Base-by-base conservation (phyloP, 2,329 filamentous ascomycete genomes). In the Neophaeococcomyces mojaviensis region DNA sequence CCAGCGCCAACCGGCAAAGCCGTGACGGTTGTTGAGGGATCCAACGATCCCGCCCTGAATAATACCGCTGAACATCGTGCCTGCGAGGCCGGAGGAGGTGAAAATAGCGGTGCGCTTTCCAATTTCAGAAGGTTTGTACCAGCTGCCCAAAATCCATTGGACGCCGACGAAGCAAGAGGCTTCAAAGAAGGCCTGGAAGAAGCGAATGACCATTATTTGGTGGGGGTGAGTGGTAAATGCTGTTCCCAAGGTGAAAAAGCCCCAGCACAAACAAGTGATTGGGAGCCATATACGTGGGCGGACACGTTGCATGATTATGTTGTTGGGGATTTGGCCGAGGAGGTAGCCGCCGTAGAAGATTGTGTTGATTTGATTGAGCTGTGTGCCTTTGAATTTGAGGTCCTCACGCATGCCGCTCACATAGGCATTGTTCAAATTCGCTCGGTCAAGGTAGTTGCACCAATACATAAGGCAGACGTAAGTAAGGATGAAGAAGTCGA, bases 381-480 rank as follows among this genome's bases (percentile, higher is more conserved):
- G 53, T 35, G 60, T 63, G 8, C 62, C 62, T 3, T 58, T 46
- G 33, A 64, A 61, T 34, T 49, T 36, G 8, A 64, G 54, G 35
- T 63, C 62, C 47, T 64, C 59, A 45, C 59, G 55, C 61, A 64
- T 64, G 15, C 62, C 62, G 1, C 59, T 61, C n/a, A 64, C 61
- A 47, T 63, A 76, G n/a, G 72, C 72, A 53, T 74, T 74, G 48
- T 66, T 66, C 35, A 74, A 58, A 47, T 72, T 70, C 48, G 65
- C 67, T 33, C 64, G 62, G 50, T 74, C 71, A 8, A 74, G 64
- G 56, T 64, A 61, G 49, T 74, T 74, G 50, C 70, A 62, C 49
- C 73, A 74, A 47, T 67, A 73, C 19, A 64, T 67, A 2, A 75
- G 52, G 39, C 72, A 74, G 9, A 63, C 65, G 48, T 68, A 69